Evolutionary conservation across 2,329 filamentous ascomycete species (phyloP).

Genomic region (Penicillium digitatum): DNA sequence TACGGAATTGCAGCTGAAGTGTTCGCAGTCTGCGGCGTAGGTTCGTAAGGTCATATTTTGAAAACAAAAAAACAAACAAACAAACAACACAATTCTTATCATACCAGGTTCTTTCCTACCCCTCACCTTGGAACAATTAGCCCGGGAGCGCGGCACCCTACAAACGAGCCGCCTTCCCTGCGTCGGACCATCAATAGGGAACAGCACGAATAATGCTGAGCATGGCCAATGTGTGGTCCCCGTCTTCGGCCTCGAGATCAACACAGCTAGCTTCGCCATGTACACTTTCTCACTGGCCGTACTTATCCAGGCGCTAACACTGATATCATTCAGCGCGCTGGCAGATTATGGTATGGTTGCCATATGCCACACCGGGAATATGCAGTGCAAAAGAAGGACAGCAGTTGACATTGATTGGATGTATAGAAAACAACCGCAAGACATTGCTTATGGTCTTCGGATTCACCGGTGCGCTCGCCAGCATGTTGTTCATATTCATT

Average conservation of each 20-base stretch:
- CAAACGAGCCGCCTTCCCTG: constrained; percentile 42
- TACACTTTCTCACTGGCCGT: constrained; percentile 85
- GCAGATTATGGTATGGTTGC: constrained; percentile 75
- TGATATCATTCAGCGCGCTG: constrained; percentile 61
- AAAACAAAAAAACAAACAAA: not conserved
- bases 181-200: constrained; percentile 27
- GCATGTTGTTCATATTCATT: constrained; percentile 82
- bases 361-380: not conserved
- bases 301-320: constrained; percentile 75
- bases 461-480: constrained; percentile 69
- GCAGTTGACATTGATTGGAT: constrained; percentile 1
- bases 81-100: not conserved
- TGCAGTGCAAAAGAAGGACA: not conserved
- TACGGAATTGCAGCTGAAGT: constrained; percentile 95
- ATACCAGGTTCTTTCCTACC: constrained; percentile 79
- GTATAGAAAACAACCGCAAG: constrained; percentile 60
- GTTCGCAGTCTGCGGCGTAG: constrained; percentile 80
- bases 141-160: constrained; percentile 83
- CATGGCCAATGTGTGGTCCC: constrained; percentile 33
- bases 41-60: constrained; percentile 34
- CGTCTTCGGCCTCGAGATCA: constrained; percentile 32
- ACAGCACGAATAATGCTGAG: constrained; percentile 15
- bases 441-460: constrained; percentile 75
- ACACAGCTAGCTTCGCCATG: constrained; percentile 43
- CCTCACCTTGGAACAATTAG: constrained; percentile 86